A percentile compares a stretch with the other conserved stretches of the same genome.
Conservation (phyloP, 2,329 filamentous ascomycete genomes). For the Periglandula ipomoeae region DNA sequence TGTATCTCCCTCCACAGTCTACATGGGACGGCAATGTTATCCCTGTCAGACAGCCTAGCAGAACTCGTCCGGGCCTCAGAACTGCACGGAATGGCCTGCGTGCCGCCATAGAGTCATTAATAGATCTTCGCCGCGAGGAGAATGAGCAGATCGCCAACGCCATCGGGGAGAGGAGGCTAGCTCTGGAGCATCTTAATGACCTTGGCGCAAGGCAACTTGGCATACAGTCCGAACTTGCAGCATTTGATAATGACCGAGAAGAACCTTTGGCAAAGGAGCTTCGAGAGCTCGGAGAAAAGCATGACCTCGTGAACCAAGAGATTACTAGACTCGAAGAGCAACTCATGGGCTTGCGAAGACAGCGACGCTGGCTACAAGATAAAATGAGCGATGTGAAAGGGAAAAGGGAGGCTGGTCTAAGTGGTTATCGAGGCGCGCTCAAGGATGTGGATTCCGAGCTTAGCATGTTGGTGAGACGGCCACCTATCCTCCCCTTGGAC, state of each 20-base stretch:
- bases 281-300: conserved; percentile 46
- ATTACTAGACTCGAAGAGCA: conserved; percentile 58
- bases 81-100: conserved; percentile 57
- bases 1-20: conserved; percentile 31
- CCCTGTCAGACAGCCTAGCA: conserved; percentile 50
- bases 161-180: conserved; percentile 45
- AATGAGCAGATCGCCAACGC: conserved; percentile 49
- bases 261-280: conserved; percentile 54
- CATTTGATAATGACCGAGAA: conserved; percentile 45
- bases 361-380: conserved; percentile 48
- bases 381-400: conserved; percentile 56
- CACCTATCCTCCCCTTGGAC: conserved; percentile 46
- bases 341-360: conserved; percentile 49
- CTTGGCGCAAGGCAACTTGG: conserved; percentile 40
- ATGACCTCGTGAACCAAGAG: conserved; percentile 45
- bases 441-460: conserved; percentile 57
- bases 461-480: conserved; percentile 46
- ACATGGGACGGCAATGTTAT: conserved; percentile 40
- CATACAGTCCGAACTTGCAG: conserved; percentile 41
- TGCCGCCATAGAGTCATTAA: conserved; percentile 53
- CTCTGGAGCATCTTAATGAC: conserved; percentile 47
- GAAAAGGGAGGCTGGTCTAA: conserved; percentile 59
- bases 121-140: conserved; percentile 59
- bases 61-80: conserved; percentile 43
- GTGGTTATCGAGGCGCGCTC: conserved; percentile 60